A percentile compares a stretch with the other conserved stretches of the same genome.
Evolutionary conservation across 176 grass and related monocot species (phyloP).

Genomic region (Zoysia japonica): DNA sequence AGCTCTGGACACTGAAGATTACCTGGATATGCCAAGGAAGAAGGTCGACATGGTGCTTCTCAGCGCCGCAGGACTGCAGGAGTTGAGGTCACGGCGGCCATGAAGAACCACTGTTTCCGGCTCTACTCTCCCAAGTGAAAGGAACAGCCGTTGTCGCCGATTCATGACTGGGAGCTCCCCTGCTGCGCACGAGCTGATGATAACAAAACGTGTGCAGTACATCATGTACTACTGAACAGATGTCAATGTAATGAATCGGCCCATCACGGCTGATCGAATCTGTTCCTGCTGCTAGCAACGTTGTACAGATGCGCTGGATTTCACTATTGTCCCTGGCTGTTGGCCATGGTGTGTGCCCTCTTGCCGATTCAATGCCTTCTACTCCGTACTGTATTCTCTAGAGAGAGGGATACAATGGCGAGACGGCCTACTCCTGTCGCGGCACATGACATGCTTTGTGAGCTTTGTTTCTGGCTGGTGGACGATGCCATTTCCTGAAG

Average conservation of each 20-base stretch:
- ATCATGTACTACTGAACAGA: not conserved
- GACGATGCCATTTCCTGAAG: not conserved
- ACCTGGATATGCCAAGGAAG: slow-evolving; percentile 57
- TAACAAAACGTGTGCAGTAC: not conserved
- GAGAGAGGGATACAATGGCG: not conserved
- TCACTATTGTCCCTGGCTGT: not conserved
- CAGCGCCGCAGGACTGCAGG: slow-evolving; percentile 47
- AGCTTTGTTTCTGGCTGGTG: not conserved
- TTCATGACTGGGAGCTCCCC: not conserved
- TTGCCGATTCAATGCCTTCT: slow-evolving; percentile 17
- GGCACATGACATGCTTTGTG: slow-evolving; percentile 37
- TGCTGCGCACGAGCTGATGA: slow-evolving; percentile 6
- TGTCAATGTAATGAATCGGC: slow-evolving; percentile 8
- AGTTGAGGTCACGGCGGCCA: slow-evolving; percentile 53
- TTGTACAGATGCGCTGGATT: slow-evolving; percentile 1
- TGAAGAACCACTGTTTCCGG: slow-evolving; percentile 83
- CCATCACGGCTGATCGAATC: slow-evolving; percentile 19
- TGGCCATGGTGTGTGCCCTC: not conserved
- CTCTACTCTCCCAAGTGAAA: slow-evolving; percentile 60
- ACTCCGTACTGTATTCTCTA: not conserved
- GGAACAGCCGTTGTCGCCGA: not conserved
- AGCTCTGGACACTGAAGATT: not conserved
- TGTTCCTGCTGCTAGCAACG: not conserved
- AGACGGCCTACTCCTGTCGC: not conserved
- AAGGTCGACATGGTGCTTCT: slow-evolving; percentile 52